phyloP scores from a whole-genome alignment of 345 rosid genomes.

The Acer negundo region DNA sequence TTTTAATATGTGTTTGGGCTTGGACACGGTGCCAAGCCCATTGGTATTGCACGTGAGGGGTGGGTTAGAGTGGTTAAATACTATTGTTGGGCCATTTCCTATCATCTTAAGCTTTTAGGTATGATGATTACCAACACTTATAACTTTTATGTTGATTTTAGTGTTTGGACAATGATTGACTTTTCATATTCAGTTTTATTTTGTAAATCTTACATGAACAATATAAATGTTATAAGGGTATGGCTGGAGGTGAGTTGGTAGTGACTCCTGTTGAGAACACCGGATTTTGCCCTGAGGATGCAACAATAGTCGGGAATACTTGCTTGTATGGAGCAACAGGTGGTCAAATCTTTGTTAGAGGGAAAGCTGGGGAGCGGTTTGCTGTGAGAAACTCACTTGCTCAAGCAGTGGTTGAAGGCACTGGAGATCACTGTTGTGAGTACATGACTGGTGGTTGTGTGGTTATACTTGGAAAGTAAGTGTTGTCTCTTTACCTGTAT shows the following conservation, averaged over 20 bases:
- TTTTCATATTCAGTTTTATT: not conserved
- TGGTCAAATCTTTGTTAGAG: constrained; percentile 92
- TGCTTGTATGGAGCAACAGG: constrained; percentile 99
- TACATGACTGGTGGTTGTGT: constrained; percentile 99
- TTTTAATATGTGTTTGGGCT: too few relatives aligned
- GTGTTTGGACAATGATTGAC: not conserved
- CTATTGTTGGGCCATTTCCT: too few relatives aligned
- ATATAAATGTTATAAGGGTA: constrained; percentile 58
- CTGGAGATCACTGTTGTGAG: constrained; percentile 97
- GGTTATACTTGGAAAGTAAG: constrained; percentile 96
- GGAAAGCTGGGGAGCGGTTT: constrained; percentile 97
- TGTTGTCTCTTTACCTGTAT: constrained; percentile 15
- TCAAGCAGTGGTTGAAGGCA: constrained; percentile 98
- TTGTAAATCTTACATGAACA: constrained; percentile 27
- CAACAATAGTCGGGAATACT: constrained; percentile 93
- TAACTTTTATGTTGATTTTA: not conserved
- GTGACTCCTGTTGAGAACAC: constrained; percentile 73
- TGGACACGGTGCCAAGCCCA: too few relatives aligned
- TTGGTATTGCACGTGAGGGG: too few relatives aligned
- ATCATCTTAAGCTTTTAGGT: too few relatives aligned
- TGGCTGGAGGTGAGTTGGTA: constrained; percentile 98
- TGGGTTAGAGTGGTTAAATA: too few relatives aligned
- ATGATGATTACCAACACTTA: not conserved
- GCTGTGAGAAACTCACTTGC: constrained; percentile 99
- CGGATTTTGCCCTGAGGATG: constrained; percentile 91